Base-by-base conservation (phyloP, 139 green algal genomes). In the Cymbomonas tetramitiformis region DNA sequence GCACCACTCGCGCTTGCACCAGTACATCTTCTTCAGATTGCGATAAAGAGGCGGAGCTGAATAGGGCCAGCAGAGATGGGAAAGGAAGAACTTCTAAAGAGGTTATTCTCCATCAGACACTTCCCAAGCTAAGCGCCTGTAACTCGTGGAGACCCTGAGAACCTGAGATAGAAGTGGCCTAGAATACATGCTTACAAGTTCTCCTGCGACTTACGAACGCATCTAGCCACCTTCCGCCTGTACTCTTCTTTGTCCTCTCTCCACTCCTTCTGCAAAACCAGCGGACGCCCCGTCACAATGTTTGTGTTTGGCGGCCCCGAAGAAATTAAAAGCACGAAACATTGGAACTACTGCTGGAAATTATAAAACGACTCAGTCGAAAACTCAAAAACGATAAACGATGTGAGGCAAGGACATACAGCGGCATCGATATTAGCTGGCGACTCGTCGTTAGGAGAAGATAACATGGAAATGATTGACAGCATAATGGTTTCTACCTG, bases 401-500 rank as follows among this genome's bases (percentile, higher is more conserved):
- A 15, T 15, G 36, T 15, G 36, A 15, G 36, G 15, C 15, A 15
- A 53, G 29, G 28, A n/a, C n/a, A n/a, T n/a, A n/a, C n/a, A n/a
- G 92, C 92, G 1, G 92, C 92, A 58, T 99, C 92, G 33, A 99
- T 92, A 72, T 99, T 99, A 4, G 92, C 92, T 19, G 92, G 90
- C 1, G 82, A 94, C 70, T 98, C 92, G 55, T 97, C 92, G 64
- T 99, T 99, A 21, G 92, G 92, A 1, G 80, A 93, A 1, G 86
- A 95, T 18, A 99, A 79, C 90, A 99, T 99, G 44, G 78, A 90
- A 41, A 99, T 99, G 72, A 99, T 97, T 29, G 78, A 93, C 30
- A 99, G 76, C 73, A 99, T 85, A 53, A 99, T 98, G 3, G 83
- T 93, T 72, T 99, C 92, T n/a, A n/a, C n/a, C n/a, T n/a, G n/a